Evolutionary conservation across 2,329 filamentous ascomycete species (phyloP).

Genomic region (Tolypocladium nubicola): DNA sequence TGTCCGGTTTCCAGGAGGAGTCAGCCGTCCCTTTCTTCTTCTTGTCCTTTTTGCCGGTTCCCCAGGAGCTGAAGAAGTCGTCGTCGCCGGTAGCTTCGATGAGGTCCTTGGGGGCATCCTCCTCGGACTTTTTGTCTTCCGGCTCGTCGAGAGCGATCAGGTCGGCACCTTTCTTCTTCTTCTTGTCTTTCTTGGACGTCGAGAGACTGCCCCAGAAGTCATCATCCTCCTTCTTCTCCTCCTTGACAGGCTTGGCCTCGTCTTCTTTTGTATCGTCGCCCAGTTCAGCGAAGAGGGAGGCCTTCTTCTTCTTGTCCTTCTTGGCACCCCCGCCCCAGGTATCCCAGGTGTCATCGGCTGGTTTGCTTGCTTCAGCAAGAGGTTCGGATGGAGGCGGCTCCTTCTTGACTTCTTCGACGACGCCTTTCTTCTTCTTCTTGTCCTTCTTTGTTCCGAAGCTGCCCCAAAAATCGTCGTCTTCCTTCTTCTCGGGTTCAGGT

Average conservation of each 20-base stretch:
- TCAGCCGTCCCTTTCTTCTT: slow-evolving; percentile 22
- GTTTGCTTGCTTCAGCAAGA: background rate
- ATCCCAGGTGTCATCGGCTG: slow-evolving; percentile 1
- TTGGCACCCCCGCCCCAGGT: slow-evolving; percentile 1
- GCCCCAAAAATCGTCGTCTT: slow-evolving; percentile 18
- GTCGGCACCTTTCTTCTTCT: slow-evolving; percentile 28
- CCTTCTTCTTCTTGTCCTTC: slow-evolving; percentile 10
- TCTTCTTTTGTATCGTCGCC: slow-evolving; percentile 1
- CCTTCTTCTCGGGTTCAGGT: slow-evolving; percentile 16
- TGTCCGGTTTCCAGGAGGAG: slow-evolving; percentile 26
- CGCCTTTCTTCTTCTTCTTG: slow-evolving; percentile 16
- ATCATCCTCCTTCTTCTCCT: background rate
- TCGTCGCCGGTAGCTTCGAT: slow-evolving; percentile 27
- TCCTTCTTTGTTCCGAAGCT: slow-evolving; percentile 16
- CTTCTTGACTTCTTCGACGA: slow-evolving; percentile 10
- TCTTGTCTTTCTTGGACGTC: slow-evolving; percentile 6
- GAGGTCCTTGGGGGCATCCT: slow-evolving; percentile 16
- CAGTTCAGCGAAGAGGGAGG: background rate
- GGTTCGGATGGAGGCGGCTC: slow-evolving; percentile 6
- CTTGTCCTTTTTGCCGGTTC: slow-evolving; percentile 40
- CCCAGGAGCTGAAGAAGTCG: slow-evolving; percentile 47
- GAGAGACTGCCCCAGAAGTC: background rate
- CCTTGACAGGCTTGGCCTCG: background rate
- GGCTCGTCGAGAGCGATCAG: slow-evolving; percentile 25
- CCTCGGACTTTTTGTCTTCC: slow-evolving; percentile 11